Base-by-base conservation (phyloP, 169 alveolate genomes). In the Eimeria acervulina region DNA sequence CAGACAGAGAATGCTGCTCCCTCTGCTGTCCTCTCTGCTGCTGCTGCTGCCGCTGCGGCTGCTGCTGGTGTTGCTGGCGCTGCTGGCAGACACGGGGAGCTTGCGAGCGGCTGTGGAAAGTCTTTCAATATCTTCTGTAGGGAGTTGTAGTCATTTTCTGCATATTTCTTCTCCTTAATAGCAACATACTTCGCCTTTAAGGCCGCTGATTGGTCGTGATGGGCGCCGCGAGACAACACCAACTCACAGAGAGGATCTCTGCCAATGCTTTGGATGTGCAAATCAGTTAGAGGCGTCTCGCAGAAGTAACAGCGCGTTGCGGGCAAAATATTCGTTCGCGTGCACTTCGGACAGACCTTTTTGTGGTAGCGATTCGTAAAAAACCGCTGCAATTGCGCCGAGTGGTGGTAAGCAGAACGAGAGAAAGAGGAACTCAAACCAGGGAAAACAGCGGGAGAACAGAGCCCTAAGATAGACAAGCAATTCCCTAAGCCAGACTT, bases 301-400 rank as follows among this genome's bases (percentile, higher is more conserved):
- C 95, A 92, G 84, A 23, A 92, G 51, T 51, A 78, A 44, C 95
- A 92, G 26, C 83, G 0, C 1, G 59, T 26, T 13, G 72, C 80
- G 17, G 95, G 92, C 44, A 92, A 66, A 63, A 92, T 92, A 38
- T 92, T 92, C 0, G 92, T 89, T 47, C 91, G 4, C 26, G 31
- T 40, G 84, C 95, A 92, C 15, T 80, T 19, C 51, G 95, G 92
- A 36, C 95, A 92, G 2, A 42, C 52, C 70, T 92, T 92, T 91
- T 92, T 92, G 84, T 92, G 84, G 47, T 33, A 78, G 28, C 95
- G 78, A 42, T 92, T 92, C 26, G 95, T 92, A 81, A 74, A 92
- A 55, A 31, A 92, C 51, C 95, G 92, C 28, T 92, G 95, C 72
- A 92, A 44, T 13, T 40, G 59, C 7, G 92, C 23, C 10, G 95